Percentiles rank a stretch among this genome's conserved stretches.
Conservation (phyloP, 202 grass and related monocot genomes). For the Carex sylvatica region DNA sequence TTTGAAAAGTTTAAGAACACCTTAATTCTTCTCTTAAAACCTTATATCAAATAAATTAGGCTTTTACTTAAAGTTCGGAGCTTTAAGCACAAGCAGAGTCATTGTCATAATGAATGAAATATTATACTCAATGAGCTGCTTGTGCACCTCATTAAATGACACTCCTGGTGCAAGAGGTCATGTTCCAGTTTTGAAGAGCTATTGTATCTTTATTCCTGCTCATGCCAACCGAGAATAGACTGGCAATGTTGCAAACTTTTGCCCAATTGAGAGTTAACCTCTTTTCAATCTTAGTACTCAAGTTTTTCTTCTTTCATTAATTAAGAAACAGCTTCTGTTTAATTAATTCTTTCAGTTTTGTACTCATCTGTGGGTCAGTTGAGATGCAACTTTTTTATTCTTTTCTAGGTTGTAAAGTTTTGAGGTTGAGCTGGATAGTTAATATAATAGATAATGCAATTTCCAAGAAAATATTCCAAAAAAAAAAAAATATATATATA, state of each 20-base stretch:
- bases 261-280: constrained; percentile 13
- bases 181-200: not conserved
- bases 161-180: not conserved
- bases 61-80: not conserved
- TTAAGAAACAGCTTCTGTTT: not conserved
- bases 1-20: too few relatives aligned
- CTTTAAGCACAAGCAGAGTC: not conserved
- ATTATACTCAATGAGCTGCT: not conserved
- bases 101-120: not conserved
- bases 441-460: not conserved
- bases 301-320: constrained; percentile 14
- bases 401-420: constrained; percentile 10
- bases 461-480: constrained; percentile 9
- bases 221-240: constrained; percentile 12
- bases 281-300: constrained; percentile 9
- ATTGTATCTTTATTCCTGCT: constrained; percentile 15
- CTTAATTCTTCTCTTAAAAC: not conserved
- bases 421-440: not conserved
- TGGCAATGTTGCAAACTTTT: constrained; percentile 12
- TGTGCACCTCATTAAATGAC: not conserved
- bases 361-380: constrained; percentile 7
- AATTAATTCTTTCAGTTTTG: constrained; percentile 11
- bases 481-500: too few relatives aligned
- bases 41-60: not conserved
- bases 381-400: not conserved